Conservation (phyloP, 177 flowering plant species). For the Vitis hybrid region DNA sequence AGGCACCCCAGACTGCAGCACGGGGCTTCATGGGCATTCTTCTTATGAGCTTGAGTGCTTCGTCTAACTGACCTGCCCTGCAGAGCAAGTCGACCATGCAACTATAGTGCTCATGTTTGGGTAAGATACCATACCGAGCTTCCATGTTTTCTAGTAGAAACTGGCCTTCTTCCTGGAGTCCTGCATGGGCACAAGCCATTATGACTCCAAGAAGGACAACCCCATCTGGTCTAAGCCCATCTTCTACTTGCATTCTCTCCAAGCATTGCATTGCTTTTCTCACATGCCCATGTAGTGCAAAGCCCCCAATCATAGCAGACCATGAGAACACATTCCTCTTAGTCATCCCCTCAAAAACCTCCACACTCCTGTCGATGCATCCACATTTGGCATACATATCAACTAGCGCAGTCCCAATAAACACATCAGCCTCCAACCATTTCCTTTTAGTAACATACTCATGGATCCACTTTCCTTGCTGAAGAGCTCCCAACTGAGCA, state of each 20-base stretch:
- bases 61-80: slow-evolving; percentile 42
- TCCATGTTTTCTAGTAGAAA: slow-evolving; percentile 37
- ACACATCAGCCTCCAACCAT: slow-evolving; percentile 27
- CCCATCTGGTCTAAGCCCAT: slow-evolving; percentile 44
- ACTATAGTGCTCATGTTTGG: slow-evolving; percentile 51
- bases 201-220: slow-evolving; percentile 46
- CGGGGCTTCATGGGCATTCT: slow-evolving; percentile 64
- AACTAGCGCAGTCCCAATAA: slow-evolving; percentile 52
- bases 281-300: slow-evolving; percentile 43
- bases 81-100: slow-evolving; percentile 60
- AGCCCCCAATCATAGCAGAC: slow-evolving; percentile 57
- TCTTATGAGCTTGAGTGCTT: slow-evolving; percentile 39
- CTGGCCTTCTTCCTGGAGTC: slow-evolving; percentile 36
- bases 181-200: slow-evolving; percentile 54
- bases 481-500: slow-evolving; percentile 47
- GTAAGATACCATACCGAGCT: slow-evolving; percentile 30
- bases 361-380: slow-evolving; percentile 35
- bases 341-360: slow-evolving; percentile 41
- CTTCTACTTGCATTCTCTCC: slow-evolving; percentile 38
- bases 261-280: slow-evolving; percentile 34
- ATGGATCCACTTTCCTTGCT: slow-evolving; percentile 57
- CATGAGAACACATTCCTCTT: slow-evolving; percentile 46
- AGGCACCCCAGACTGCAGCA: slow-evolving; percentile 56
- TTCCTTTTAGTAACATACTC: slow-evolving; percentile 31
- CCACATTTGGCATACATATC: slow-evolving; percentile 73